Percentiles rank a stretch among this genome's conserved stretches.
These are phyloP conservation scores for Trebouxia sp. DNA, from an alignment of 139 green algal genomes.

Conservation along the genomic window DNA sequence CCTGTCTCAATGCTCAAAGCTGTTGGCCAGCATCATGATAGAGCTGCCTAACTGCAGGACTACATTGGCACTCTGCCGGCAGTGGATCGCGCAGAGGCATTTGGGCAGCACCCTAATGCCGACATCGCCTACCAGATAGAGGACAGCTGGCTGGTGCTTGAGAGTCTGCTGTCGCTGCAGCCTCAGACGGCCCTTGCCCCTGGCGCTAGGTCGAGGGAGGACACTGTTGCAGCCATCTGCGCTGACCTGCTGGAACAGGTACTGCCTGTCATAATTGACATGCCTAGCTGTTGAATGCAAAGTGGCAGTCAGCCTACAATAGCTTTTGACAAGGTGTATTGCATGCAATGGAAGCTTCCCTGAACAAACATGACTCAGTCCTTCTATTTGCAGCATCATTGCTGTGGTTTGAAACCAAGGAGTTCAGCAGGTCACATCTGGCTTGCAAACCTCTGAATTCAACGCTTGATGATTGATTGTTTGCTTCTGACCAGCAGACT, in stretches of 20 bases:
- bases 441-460: too few species aligned
- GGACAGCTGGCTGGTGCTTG: constrained; percentile 75
- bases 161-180: constrained; percentile 68
- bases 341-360: too few species aligned
- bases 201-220: constrained; percentile 46
- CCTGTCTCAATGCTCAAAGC: not conserved
- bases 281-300: too few species aligned
- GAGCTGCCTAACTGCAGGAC: constrained; percentile 34
- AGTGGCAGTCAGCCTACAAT: too few species aligned
- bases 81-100: constrained; percentile 76
- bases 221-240: constrained; percentile 68
- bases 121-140: constrained; percentile 88
- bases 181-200: constrained; percentile 41
- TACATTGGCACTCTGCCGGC: constrained; percentile 71
- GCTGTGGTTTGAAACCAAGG: too few species aligned
- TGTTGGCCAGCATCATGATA: not conserved
- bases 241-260: constrained; percentile 27
- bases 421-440: too few species aligned
- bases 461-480: too few species aligned
- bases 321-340: too few species aligned
- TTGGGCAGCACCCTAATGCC: constrained; percentile 89
- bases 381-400: too few species aligned
- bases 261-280: too few species aligned
- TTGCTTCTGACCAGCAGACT: too few species aligned
- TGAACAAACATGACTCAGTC: too few species aligned